A percentile compares a stretch with the other conserved stretches of the same genome.
Conservation (phyloP, 2,329 filamentous ascomycete genomes). For the Colletotrichum costaricense region DNA sequence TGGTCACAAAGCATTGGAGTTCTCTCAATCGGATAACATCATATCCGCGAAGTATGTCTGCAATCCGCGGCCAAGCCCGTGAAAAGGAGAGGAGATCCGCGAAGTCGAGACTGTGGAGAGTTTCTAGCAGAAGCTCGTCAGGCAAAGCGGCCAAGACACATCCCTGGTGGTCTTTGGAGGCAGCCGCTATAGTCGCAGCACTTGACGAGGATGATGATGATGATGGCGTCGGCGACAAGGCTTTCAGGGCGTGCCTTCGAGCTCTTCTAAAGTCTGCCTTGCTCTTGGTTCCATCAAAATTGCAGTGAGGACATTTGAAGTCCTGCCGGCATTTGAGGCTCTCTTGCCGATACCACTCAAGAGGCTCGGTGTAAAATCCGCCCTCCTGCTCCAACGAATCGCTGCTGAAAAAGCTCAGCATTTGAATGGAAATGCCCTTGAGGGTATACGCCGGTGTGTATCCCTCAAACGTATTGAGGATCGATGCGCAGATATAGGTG, state of each 20-base stretch:
- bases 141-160: conserved; percentile 42
- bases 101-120: conserved; percentile 47
- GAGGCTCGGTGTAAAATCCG: conserved; percentile 33
- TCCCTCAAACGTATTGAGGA: conserved; percentile 53
- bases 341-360: conserved; percentile 41
- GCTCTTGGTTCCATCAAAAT: conserved; percentile 27
- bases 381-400: conserved; percentile 56
- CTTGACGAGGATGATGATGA: neutral
- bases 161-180: neutral
- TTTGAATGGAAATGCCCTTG: conserved; percentile 60
- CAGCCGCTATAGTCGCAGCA: conserved; percentile 40
- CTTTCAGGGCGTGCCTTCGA: conserved; percentile 13
- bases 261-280: conserved; percentile 13
- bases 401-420: conserved; percentile 64
- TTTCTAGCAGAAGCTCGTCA: conserved; percentile 52
- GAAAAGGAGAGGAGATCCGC: conserved; percentile 50
- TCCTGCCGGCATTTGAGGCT: neutral
- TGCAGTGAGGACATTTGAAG: conserved; percentile 43
- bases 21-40: conserved; percentile 54
- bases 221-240: neutral
- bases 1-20: conserved; percentile 59
- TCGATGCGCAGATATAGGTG: conserved; percentile 58
- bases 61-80: conserved; percentile 49
- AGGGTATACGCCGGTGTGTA: conserved; percentile 63
- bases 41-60: conserved; percentile 46